Evolutionary conservation across 768 basidiomycete species (phyloP), one percentile per base, ranked within the genome.

Genomic region (Exidia glandulosa): DNA sequence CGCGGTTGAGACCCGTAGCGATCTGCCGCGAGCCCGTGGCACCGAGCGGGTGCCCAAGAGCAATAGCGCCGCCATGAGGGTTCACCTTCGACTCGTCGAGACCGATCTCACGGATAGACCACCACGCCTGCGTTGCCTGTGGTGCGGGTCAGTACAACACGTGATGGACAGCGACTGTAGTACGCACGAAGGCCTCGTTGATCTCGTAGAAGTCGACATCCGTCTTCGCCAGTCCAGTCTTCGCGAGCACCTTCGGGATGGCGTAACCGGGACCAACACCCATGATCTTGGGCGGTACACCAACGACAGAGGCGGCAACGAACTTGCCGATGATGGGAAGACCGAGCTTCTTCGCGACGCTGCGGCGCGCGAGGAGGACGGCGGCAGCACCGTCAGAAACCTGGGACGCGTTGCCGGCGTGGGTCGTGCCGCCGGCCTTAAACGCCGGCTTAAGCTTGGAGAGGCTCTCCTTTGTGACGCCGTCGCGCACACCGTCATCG

Each of bases 331-430:
- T 57, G 66, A 95, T 84, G 52, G 89, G 87, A n/a, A 95, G 81
- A 30, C 88, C 86, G 57, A 94, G 85, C 62, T 82, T 83, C 70
- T 85, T 83, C 4, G 94, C 93, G 57, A 84, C 79, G 31, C 85
- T 87, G 37, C 94, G 83, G 54, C 90, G 82, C 30, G 88, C 77
- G 59, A 94, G 84, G 57, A 95, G 75, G 56, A 95, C 90, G 0
- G 93, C 93, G 16, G 92, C 90, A 2, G 93, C 93, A 56, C 93
- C 94, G 64, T 96, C 94, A 4, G 92, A 92, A 55, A 95, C 82
- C 70, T 96, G 94, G 2, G 85, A 89, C 1, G 91, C 87, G 71
- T 90, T 95, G 29, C 90, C 83, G 74, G 64, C 56, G 67, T 91
- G 88, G 3, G 90, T 93, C 30, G 76, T 72, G 14, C 86, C 90